Evolutionary conservation across 805 yeast species (phyloP).

Genomic region (Wickerhamomyces canadensis): DNA sequence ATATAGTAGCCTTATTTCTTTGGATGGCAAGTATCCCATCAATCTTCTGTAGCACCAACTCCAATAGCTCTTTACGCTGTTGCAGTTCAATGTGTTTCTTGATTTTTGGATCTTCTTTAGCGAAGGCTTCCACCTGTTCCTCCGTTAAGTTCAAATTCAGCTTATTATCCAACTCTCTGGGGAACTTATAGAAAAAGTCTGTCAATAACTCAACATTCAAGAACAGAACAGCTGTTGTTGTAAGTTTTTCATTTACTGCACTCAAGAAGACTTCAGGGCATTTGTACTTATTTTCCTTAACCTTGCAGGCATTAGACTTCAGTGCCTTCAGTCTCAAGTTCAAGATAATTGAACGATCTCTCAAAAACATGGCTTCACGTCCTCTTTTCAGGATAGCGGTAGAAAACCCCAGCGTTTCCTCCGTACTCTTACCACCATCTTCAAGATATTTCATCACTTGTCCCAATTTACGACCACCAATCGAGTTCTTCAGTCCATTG

Average conservation of each 20-base stretch:
- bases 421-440: conserved; percentile 31
- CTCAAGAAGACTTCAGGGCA: conserved; percentile 95
- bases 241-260: conserved; percentile 85
- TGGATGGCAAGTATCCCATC: conserved; percentile 46
- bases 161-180: conserved; percentile 81
- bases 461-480: conserved; percentile 79
- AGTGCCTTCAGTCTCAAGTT: conserved; percentile 72
- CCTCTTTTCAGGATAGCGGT: conserved; percentile 70
- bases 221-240: conserved; percentile 89
- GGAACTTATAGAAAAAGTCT: conserved; percentile 94
- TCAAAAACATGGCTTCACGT: conserved; percentile 74
- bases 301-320: conserved; percentile 69
- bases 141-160: conserved; percentile 56
- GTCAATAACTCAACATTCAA: conserved; percentile 89
- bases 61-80: conserved; percentile 84
- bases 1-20: conserved; percentile 16
- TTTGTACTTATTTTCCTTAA: conserved; percentile 74
- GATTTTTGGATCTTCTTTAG: conserved; percentile 86
- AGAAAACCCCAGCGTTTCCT: conserved; percentile 83
- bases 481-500: conserved; percentile 51
- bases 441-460: conserved; percentile 75
- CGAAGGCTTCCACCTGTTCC: conserved; percentile 83
- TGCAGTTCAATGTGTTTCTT: conserved; percentile 89
- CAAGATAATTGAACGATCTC: conserved; percentile 64
- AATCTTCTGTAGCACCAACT: conserved; percentile 76